Conservation (phyloP, 1,284 basidiomycete genomes). For the Fomitopsis schrenkii region DNA sequence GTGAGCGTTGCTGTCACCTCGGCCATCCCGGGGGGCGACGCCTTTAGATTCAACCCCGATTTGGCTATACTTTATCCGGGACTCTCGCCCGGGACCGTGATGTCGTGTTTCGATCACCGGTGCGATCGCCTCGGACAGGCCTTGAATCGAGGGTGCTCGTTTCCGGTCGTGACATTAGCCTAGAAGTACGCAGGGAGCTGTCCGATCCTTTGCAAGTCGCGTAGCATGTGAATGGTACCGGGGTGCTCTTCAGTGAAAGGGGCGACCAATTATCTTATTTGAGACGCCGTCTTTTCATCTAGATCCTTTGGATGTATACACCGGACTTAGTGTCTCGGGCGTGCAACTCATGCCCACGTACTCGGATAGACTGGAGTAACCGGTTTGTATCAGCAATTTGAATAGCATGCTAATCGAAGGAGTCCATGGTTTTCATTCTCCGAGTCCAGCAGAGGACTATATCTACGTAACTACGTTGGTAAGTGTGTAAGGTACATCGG, state of each 20-base stretch:
- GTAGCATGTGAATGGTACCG: too few species aligned
- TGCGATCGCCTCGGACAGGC: not conserved
- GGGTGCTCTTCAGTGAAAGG: too few species aligned
- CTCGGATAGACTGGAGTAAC: too few species aligned
- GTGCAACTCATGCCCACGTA: too few species aligned
- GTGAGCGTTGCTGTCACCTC: not conserved
- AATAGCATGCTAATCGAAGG: not conserved
- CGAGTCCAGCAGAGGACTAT: not conserved
- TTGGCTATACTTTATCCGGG: not conserved
- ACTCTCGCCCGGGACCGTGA: not conserved
- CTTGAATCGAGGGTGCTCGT: too few species aligned
- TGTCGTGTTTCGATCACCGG: too few species aligned
- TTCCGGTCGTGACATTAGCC: too few species aligned
- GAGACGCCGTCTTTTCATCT: too few species aligned
- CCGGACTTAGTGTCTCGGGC: too few species aligned
- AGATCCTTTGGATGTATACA: too few species aligned
- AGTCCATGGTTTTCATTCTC: not conserved
- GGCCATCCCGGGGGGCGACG: constrained; percentile 1
- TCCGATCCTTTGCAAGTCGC: not conserved
- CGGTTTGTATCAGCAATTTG: too few species aligned
- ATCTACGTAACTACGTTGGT: not conserved
- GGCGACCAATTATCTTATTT: too few species aligned
- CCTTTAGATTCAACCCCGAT: constrained; percentile 3
- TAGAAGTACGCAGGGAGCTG: not conserved
- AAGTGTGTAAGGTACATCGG: not conserved